Conservation (phyloP, 108 stramenopile species). For the Fragilariopsis cylindrus region DNA sequence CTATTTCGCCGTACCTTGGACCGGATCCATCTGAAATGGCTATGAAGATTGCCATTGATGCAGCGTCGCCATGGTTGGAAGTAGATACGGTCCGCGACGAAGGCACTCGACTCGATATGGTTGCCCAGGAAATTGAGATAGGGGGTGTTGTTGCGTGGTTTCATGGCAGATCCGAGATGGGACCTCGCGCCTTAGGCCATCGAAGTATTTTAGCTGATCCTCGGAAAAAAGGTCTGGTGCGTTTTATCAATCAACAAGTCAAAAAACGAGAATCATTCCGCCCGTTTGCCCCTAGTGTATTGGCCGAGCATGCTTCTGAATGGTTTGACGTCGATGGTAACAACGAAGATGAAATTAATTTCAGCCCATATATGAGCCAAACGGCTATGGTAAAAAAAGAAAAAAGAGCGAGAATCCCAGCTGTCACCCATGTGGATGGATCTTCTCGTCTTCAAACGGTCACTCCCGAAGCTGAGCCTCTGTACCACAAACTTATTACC, state of each 20-base stretch:
- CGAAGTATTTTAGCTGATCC: constrained; percentile 94
- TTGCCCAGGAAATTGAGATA: constrained; percentile 68
- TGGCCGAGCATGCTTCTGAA: constrained; percentile 83
- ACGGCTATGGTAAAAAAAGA: constrained; percentile 75
- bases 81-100: constrained; percentile 60
- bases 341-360: constrained; percentile 37
- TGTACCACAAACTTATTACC: constrained; percentile 84
- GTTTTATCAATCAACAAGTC: constrained; percentile 87
- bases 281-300: constrained; percentile 92
- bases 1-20: constrained; percentile 82
- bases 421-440: constrained; percentile 95
- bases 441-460: constrained; percentile 95
- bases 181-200: constrained; percentile 93
- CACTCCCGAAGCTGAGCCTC: constrained; percentile 64
- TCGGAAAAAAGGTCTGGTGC: constrained; percentile 72
- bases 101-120: constrained; percentile 49
- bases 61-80: constrained; percentile 74
- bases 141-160: constrained; percentile 90
- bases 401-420: constrained; percentile 74
- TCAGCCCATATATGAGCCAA: constrained; percentile 87
- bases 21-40: constrained; percentile 48
- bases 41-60: constrained; percentile 77
- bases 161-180: constrained; percentile 87
- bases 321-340: constrained; percentile 78
- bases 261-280: constrained; percentile 93